Base-by-base conservation (phyloP, 495 filamentous ascomycete genomes). In the Hypoxylon lienhwacheense region DNA sequence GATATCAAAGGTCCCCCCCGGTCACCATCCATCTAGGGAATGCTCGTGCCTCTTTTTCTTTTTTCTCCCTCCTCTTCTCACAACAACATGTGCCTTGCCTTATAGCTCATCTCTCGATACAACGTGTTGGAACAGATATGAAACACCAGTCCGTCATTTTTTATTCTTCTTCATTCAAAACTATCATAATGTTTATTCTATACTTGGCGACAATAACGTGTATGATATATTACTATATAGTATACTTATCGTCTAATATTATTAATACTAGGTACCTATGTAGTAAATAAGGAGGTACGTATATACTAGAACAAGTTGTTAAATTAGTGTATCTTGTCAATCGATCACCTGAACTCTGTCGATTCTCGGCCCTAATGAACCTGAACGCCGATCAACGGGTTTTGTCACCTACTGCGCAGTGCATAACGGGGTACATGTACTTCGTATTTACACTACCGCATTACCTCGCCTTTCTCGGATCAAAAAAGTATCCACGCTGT, bases 61-160 rank as follows among this genome's bases (percentile, higher is more conserved):
- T 6, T 19, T 8, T 31, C 5, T 2, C 17, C n/a, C 28, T 6
- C 15, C 14, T 28, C n/a, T n/a, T n/a, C n/a, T n/a, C n/a, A n/a
- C n/a, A n/a, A n/a, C n/a, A n/a, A n/a, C n/a, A n/a, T n/a, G n/a
- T 36, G 22, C 20, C 8, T 16, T 26, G 29, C 22, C 26, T 43
- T 42, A 43, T 44, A 39, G 44, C 34, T 31, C 34, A 31, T 5
- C 32, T 50, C 12, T 46, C 46, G 29, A 60, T 61, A 34, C 35
- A 20, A 58, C 48, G 39, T 58, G 44, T 37, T 55, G 59, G 59
- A 54, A 58, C 58, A 50, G 20, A 45, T 22, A 36, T 63, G 63
- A 65, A 65, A 65, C 63, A 40, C 14, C 12, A 35, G 10, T 25
- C 24, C 41, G 22, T 14, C 34, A 10, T 36, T 36, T 28, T 33